A percentile compares a stretch with the other conserved stretches of the same genome.
phyloP scores from a whole-genome alignment of 2,329 filamentous ascomycete species.

The Lecanicillium sp. region DNA sequence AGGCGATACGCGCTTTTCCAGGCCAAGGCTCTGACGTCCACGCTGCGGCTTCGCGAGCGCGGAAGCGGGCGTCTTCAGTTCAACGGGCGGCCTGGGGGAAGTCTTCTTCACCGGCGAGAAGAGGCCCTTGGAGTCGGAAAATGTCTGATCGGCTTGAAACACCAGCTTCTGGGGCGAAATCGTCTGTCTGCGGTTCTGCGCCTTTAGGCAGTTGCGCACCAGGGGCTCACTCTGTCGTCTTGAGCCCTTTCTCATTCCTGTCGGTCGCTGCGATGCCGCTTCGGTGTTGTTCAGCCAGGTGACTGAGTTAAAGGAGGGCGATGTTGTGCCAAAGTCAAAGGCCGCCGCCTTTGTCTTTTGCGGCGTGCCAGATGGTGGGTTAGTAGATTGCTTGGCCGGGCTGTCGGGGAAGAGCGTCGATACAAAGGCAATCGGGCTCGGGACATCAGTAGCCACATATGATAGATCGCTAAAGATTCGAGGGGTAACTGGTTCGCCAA shows the following conservation, averaged over 20 bases:
- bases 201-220: slow-evolving; percentile 21
- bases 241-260: slow-evolving; percentile 18
- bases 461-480: slow-evolving; percentile 3
- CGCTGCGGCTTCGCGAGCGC: neutral
- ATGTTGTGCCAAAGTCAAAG: slow-evolving; percentile 25
- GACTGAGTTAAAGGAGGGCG: slow-evolving; percentile 23
- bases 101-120: slow-evolving; percentile 8
- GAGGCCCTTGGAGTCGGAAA: slow-evolving; percentile 8
- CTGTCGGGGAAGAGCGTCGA: slow-evolving; percentile 6
- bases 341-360: slow-evolving; percentile 15
- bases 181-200: slow-evolving; percentile 23
- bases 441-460: neutral
- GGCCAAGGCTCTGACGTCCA: neutral
- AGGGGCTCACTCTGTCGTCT: slow-evolving; percentile 32
- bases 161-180: slow-evolving; percentile 25
- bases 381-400: slow-evolving; percentile 4
- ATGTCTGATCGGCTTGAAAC: slow-evolving; percentile 18
- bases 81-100: neutral
- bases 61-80: neutral
- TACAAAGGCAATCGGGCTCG: slow-evolving; percentile 6
- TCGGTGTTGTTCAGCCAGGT: slow-evolving; percentile 24
- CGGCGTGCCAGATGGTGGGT: slow-evolving; percentile 7
- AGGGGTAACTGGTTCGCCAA: neutral
- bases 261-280: slow-evolving; percentile 19
- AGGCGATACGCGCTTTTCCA: slow-evolving; percentile 4